These are phyloP conservation scores for Tricholoma furcatifolium DNA, from an alignment of 768 basidiomycete species.

Conservation along the genomic window DNA sequence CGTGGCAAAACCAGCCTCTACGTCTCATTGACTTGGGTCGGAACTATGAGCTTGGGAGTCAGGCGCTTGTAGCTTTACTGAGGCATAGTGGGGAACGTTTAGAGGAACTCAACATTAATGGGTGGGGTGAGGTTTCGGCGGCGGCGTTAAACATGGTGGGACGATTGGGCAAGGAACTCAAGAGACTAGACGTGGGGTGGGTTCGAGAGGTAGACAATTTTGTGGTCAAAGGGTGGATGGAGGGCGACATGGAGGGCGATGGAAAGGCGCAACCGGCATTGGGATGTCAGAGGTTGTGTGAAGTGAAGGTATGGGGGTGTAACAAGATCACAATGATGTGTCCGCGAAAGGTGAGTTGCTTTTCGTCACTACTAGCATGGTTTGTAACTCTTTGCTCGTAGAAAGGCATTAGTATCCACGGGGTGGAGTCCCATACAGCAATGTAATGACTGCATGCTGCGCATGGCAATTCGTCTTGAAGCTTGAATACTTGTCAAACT, in stretches of 20 bases:
- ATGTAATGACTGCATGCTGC: background rate
- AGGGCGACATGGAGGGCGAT: conserved; percentile 25
- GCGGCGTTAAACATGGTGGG: conserved; percentile 38
- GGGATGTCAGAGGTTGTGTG: conserved; percentile 39
- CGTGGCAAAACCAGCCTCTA: conserved; percentile 57
- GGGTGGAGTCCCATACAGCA: conserved; percentile 28
- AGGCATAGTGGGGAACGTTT: conserved; percentile 63
- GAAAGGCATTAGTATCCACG: conserved; percentile 29
- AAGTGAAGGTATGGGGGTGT: conserved; percentile 57
- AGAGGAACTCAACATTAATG: conserved; percentile 68
- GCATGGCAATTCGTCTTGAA: too few species aligned
- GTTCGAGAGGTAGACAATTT: conserved; percentile 84
- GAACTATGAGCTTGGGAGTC: conserved; percentile 49
- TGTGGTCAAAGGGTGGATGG: conserved; percentile 67
- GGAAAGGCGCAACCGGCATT: conserved; percentile 11
- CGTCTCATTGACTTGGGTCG: conserved; percentile 58
- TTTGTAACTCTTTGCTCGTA: conserved; percentile 11
- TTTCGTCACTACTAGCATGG: background rate
- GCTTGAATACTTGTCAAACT: too few species aligned
- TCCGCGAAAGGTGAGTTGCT: conserved; percentile 35
- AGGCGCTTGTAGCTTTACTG: conserved; percentile 62
- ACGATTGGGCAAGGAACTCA: conserved; percentile 38
- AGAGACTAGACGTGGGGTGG: conserved; percentile 78
- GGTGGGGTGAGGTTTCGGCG: conserved; percentile 63
- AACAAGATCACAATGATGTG: conserved; percentile 43